phyloP scores from a whole-genome alignment of 2,329 filamentous ascomycete species.

The Fusarium sp. region DNA sequence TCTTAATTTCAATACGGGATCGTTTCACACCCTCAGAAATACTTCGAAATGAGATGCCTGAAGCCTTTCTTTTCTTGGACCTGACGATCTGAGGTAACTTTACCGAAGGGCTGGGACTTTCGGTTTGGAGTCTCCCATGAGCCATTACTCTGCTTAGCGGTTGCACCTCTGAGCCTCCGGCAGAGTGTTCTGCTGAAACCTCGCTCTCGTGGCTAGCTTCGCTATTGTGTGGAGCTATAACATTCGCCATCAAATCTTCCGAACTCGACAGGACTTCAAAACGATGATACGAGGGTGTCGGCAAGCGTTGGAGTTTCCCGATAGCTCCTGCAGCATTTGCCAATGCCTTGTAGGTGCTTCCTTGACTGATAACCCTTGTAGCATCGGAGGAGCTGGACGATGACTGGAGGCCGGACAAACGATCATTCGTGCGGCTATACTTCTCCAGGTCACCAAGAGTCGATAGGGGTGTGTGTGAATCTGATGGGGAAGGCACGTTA shows the following conservation, averaged over 20 bases:
- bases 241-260: constrained; percentile 39
- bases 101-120: constrained; percentile 29
- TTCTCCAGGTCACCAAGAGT: constrained; percentile 46
- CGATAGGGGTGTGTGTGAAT: constrained; percentile 34
- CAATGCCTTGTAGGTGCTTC: constrained; percentile 35
- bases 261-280: constrained; percentile 45
- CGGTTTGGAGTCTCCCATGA: constrained; percentile 31
- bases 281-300: constrained; percentile 38
- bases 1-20: constrained; percentile 38
- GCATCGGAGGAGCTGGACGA: constrained; percentile 43
- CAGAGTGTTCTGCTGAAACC: background rate
- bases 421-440: constrained; percentile 46
- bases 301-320: constrained; percentile 43
- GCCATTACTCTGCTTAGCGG: constrained; percentile 11
- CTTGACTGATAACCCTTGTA: constrained; percentile 15
- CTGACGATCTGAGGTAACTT: constrained; percentile 15
- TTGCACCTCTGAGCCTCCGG: background rate
- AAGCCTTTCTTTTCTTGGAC: constrained; percentile 34
- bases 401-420: constrained; percentile 45
- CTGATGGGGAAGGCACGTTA: constrained; percentile 46
- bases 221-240: constrained; percentile 18
- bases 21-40: constrained; percentile 39
- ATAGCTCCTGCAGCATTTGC: constrained; percentile 43
- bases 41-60: constrained; percentile 27
- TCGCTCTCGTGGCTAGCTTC: background rate